A percentile compares a stretch with the other conserved stretches of the same genome.
These are phyloP conservation scores for Cicer judaicum DNA, from an alignment of 306 rosid species.

Conservation along the genomic window DNA sequence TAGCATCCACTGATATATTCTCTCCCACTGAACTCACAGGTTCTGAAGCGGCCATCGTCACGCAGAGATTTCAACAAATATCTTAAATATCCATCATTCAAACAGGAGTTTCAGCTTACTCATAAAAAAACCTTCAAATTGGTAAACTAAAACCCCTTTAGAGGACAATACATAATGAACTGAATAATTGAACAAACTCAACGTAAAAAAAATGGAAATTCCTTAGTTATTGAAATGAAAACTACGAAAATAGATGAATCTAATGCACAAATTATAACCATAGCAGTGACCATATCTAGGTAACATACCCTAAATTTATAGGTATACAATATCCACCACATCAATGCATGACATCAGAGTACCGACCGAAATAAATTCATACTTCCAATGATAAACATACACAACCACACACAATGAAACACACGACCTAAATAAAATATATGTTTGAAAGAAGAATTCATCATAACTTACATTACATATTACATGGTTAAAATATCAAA, in stretches of 20 bases:
- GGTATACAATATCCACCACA: not conserved
- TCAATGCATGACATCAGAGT: too few species aligned
- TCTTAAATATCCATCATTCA: slow-evolving; percentile 42
- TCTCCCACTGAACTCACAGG: slow-evolving; percentile 53
- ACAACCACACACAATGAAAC: not conserved
- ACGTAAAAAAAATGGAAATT: slow-evolving; percentile 27
- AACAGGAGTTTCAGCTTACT: slow-evolving; percentile 40
- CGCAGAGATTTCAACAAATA: slow-evolving; percentile 44
- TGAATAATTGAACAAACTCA: not conserved
- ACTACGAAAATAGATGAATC: slow-evolving; percentile 3
- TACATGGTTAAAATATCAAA: not conserved
- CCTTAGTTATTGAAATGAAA: slow-evolving; percentile 16
- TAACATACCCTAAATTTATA: not conserved
- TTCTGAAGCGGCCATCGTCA: slow-evolving; percentile 72
- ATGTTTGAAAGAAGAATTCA: not conserved
- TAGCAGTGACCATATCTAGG: not conserved
- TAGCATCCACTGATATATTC: slow-evolving; percentile 49
- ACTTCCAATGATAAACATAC: too few species aligned
- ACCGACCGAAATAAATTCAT: too few species aligned
- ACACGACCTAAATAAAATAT: not conserved
- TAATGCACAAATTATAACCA: slow-evolving; percentile 23
- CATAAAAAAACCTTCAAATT: slow-evolving; percentile 42
- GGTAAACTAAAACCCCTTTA: slow-evolving; percentile 37
- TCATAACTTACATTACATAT: not conserved
- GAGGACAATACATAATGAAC: slow-evolving; percentile 17